A percentile compares a stretch with the other conserved stretches of the same genome.
phyloP scores from a whole-genome alignment of 331 rosid genomes.

The Dryas integrifolia region DNA sequence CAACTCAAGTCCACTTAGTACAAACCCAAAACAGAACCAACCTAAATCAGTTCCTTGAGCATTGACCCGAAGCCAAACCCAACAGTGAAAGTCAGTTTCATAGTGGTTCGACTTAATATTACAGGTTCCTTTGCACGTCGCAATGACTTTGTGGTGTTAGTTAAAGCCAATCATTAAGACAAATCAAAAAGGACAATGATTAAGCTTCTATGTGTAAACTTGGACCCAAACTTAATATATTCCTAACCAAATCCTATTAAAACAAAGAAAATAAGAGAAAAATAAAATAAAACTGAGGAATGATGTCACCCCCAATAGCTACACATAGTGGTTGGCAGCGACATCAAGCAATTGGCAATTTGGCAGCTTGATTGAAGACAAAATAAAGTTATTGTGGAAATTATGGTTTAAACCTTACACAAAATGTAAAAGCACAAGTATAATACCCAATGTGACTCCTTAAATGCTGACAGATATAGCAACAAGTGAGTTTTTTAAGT shows the following conservation, averaged over 20 bases:
- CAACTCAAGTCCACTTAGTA: neutral
- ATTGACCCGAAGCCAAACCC: conserved; percentile 10
- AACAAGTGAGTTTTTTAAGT: neutral
- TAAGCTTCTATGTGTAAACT: neutral
- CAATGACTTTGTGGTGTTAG: neutral
- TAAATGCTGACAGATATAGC: neutral
- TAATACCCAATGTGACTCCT: neutral
- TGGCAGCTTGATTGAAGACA: neutral
- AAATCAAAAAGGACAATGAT: conserved; percentile 11
- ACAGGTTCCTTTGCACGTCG: conserved; percentile 8
- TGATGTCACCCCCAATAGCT: conserved; percentile 8
- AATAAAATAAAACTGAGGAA: neutral
- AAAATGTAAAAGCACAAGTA: neutral
- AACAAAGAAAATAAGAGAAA: conserved; percentile 2
- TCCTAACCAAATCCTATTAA: conserved; percentile 11
- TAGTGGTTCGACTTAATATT: neutral
- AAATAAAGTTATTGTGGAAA: neutral
- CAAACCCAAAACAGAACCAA: neutral
- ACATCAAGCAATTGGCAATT: conserved; percentile 5
- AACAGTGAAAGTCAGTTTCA: neutral
- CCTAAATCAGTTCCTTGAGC: neutral
- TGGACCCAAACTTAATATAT: conserved; percentile 6
- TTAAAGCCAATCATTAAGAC: conserved; percentile 5
- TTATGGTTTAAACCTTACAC: neutral
- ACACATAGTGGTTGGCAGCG: conserved; percentile 11